Evolutionary conservation across 1,284 basidiomycete species (phyloP).

Genomic region (Meripilus lineatus): DNA sequence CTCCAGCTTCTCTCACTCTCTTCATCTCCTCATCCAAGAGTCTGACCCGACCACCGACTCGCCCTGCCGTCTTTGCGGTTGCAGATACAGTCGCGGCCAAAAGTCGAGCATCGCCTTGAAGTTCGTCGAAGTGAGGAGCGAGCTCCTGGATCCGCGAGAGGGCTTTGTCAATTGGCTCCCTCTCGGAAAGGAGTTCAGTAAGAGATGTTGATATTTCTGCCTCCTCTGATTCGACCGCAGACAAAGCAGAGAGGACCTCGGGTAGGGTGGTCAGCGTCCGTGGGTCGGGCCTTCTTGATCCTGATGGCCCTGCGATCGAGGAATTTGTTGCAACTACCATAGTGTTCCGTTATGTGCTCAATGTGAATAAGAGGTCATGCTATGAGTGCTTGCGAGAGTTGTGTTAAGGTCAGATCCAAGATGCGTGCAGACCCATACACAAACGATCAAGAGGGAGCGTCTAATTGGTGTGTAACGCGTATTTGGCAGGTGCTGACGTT

Average conservation of each 20-base stretch:
- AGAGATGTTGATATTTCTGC: slow-evolving; percentile 75
- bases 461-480: too few species aligned
- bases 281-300: too few species aligned
- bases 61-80: slow-evolving; percentile 80
- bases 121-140: slow-evolving; percentile 55
- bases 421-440: too few species aligned
- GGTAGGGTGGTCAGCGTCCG: slow-evolving; percentile 53
- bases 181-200: slow-evolving; percentile 64
- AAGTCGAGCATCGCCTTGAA: slow-evolving; percentile 57
- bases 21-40: slow-evolving; percentile 89
- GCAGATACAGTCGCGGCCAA: slow-evolving; percentile 56
- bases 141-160: slow-evolving; percentile 62
- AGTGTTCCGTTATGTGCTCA: too few species aligned
- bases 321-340: too few species aligned
- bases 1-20: slow-evolving; percentile 78
- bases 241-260: slow-evolving; percentile 67
- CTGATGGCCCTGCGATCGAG: too few species aligned
- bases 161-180: slow-evolving; percentile 62
- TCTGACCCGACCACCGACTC: slow-evolving; percentile 86
- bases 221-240: slow-evolving; percentile 75
- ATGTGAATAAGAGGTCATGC: too few species aligned
- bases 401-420: too few species aligned
- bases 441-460: too few species aligned
- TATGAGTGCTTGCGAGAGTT: too few species aligned
- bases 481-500: background rate